Percentiles rank a stretch among this genome's conserved stretches.
Evolutionary conservation across 106 monocot genomes (phyloP).

Genomic region (Dendrobium catenatum): DNA sequence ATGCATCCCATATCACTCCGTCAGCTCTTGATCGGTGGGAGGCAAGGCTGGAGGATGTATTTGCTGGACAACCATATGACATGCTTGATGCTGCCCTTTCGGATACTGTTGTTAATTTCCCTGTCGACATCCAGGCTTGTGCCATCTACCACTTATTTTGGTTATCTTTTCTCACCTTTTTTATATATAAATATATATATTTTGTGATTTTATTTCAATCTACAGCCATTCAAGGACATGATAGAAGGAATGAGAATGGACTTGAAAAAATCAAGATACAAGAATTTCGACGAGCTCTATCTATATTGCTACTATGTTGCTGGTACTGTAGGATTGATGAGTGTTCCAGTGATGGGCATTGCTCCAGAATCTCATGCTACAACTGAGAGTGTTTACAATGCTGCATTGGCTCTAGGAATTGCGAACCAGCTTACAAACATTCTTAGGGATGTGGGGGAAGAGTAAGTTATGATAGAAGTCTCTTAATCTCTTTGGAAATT

Average conservation of each 20-base stretch:
- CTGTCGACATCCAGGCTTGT: slow-evolving; percentile 57
- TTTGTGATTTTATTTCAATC: not conserved
- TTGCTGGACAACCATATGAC: slow-evolving; percentile 34
- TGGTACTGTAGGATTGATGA: slow-evolving; percentile 71
- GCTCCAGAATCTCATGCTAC: slow-evolving; percentile 45
- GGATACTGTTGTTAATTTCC: slow-evolving; percentile 38
- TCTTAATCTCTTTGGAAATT: not conserved
- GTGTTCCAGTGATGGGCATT: slow-evolving; percentile 72
- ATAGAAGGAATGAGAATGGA: slow-evolving; percentile 76
- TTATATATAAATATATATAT: no score
- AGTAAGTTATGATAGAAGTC: slow-evolving; percentile 24
- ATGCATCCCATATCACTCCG: slow-evolving; percentile 43
- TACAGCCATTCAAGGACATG: slow-evolving; percentile 78
- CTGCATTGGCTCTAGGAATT: slow-evolving; percentile 22
- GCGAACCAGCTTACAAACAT: slow-evolving; percentile 51
- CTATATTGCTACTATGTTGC: slow-evolving; percentile 79
- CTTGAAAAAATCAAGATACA: slow-evolving; percentile 46
- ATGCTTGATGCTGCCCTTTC: slow-evolving; percentile 43
- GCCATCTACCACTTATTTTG: not conserved
- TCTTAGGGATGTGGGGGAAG: slow-evolving; percentile 71
- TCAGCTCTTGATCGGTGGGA: slow-evolving; percentile 36
- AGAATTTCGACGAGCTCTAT: slow-evolving; percentile 47
- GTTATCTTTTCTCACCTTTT: not conserved
- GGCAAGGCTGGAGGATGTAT: slow-evolving; percentile 36
- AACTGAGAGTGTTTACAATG: slow-evolving; percentile 33